These are phyloP conservation scores for Torulaspora quercuum DNA, from an alignment of 805 yeast species.

Conservation along the genomic window DNA sequence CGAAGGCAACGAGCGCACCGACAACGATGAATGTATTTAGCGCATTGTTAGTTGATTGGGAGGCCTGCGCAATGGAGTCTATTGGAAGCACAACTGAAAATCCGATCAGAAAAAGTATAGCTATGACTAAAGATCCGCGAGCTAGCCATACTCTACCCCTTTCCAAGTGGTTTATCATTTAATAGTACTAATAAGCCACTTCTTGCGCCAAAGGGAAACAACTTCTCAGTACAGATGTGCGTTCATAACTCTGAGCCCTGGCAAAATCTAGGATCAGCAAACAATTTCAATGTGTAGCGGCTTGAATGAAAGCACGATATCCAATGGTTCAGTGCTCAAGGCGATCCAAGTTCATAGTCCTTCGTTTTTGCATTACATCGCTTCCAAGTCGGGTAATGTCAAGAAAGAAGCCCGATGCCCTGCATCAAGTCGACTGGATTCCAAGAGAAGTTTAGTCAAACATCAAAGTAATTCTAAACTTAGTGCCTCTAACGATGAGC, in stretches of 20 bases:
- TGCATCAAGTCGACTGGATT: too few species aligned
- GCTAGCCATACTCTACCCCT: slow-evolving; percentile 18
- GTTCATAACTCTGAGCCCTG: too few species aligned
- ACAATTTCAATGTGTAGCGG: too few species aligned
- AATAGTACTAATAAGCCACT: not conserved
- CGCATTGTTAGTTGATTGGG: slow-evolving; percentile 55
- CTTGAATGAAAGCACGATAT: slow-evolving; percentile 2
- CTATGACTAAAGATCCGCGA: slow-evolving; percentile 18
- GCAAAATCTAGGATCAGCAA: too few species aligned
- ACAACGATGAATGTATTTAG: slow-evolving; percentile 79
- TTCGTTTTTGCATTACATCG: too few species aligned
- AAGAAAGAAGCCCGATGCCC: too few species aligned
- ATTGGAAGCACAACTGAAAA: slow-evolving; percentile 71
- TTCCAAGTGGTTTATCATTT: slow-evolving; percentile 8
- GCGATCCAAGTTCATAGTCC: too few species aligned
- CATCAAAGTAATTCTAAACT: not conserved
- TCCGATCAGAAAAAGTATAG: slow-evolving; percentile 45
- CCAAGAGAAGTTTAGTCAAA: too few species aligned
- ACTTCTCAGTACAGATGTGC: too few species aligned
- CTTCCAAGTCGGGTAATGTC: too few species aligned
- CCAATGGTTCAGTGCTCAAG: too few species aligned
- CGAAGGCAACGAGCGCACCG: slow-evolving; percentile 61
- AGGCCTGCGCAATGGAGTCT: slow-evolving; percentile 66
- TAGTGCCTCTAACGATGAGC: slow-evolving; percentile 1
- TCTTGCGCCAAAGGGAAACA: too few species aligned